Conservation (phyloP, 1,284 basidiomycete genomes). For the Boletellus dicymbophilus region DNA sequence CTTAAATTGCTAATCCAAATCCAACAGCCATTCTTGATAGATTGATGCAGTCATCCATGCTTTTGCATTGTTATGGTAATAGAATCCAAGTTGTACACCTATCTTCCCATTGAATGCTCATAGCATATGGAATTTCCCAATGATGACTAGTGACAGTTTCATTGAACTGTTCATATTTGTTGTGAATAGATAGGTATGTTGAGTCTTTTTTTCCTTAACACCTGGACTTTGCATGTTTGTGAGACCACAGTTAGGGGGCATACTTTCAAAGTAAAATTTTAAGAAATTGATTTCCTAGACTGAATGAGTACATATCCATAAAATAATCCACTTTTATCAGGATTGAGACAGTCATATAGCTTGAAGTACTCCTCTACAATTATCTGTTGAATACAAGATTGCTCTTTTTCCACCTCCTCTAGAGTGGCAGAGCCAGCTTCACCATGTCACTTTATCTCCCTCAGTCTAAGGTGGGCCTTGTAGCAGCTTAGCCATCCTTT, state of each 20-base stretch:
- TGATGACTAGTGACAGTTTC: constrained; percentile 22
- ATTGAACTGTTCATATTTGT: constrained; percentile 25
- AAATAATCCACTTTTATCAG: neutral
- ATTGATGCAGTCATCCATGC: neutral
- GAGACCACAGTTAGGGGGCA: no score
- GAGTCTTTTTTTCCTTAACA: neutral
- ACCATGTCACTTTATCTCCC: neutral
- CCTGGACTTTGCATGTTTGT: neutral
- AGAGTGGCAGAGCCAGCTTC: constrained; percentile 4
- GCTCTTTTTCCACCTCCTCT: neutral
- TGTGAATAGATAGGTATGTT: constrained; percentile 19
- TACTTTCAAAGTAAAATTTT: no score
- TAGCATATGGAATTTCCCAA: constrained; percentile 29
- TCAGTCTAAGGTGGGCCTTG: neutral
- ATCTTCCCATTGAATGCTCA: constrained; percentile 21
- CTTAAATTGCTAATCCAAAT: constrained; percentile 1
- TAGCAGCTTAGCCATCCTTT: constrained; percentile 1
- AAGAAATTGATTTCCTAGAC: no score
- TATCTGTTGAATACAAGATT: neutral
- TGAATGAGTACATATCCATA: no score
- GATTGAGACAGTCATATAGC: constrained; percentile 11
- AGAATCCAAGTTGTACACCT: constrained; percentile 18
- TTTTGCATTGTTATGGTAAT: constrained; percentile 28
- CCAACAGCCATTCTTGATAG: constrained; percentile 9
- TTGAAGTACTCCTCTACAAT: constrained; percentile 1